Evolutionary conservation across 371 early-diverging fungal genomes (phyloP).

Genomic region (Mucor saturninus): DNA sequence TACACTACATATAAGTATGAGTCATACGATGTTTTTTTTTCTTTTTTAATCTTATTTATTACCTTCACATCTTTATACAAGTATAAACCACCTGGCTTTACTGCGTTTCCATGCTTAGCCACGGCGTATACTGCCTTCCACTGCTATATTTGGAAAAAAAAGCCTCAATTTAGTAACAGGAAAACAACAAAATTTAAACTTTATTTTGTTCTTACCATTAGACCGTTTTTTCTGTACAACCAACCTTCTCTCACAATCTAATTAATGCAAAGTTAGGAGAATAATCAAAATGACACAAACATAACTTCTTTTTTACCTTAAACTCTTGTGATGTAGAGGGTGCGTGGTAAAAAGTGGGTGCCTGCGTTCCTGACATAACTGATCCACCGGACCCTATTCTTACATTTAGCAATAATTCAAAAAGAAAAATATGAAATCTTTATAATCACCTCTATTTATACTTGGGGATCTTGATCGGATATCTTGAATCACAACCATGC

Average conservation of each 20-base stretch:
- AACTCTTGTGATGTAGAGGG: constrained; percentile 31
- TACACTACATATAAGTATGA: constrained; percentile 27
- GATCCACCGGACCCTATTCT: constrained; percentile 25
- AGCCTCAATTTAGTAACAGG: constrained; percentile 6
- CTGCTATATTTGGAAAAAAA: constrained; percentile 32
- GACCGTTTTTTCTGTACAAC: constrained; percentile 45
- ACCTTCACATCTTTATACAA: constrained; percentile 59
- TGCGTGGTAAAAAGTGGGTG: constrained; percentile 12
- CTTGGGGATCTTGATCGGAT: constrained; percentile 24
- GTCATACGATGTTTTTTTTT: not conserved
- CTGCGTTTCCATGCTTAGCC: constrained; percentile 58
- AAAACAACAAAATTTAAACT: constrained; percentile 1
- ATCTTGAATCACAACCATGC: constrained; percentile 19
- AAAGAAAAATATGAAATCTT: not conserved
- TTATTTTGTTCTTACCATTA: constrained; percentile 42
- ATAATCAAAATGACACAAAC: not conserved
- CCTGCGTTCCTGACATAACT: constrained; percentile 15
- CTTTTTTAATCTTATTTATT: not conserved
- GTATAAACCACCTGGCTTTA: constrained; percentile 52
- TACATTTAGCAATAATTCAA: not conserved
- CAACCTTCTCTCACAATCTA: constrained; percentile 56
- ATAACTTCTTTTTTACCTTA: constrained; percentile 20
- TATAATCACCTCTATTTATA: constrained; percentile 21
- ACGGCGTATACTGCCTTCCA: constrained; percentile 58
- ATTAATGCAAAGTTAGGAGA: not conserved